Evolutionary conservation across 768 basidiomycete species (phyloP).

Genomic region (Russula foetens): DNA sequence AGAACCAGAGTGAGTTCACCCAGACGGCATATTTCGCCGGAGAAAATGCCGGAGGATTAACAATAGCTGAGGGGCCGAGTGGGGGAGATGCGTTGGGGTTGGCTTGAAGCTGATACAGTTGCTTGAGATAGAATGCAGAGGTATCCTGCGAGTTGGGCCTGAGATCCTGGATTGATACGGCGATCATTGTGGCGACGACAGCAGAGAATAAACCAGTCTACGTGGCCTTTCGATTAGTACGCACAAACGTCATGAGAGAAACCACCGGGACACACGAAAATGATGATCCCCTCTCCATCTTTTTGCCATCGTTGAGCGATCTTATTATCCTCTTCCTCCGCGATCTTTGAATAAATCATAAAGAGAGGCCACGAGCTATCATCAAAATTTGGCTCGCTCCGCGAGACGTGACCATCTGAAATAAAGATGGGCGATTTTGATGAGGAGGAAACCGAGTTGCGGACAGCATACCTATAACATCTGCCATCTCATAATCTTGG

Average conservation of each 20-base stretch:
- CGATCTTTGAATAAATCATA: not conserved
- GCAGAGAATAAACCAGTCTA: not conserved
- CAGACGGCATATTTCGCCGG: not conserved
- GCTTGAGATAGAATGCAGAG: not conserved
- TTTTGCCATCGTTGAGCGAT: not conserved
- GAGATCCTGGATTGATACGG: not conserved
- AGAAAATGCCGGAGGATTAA: not conserved
- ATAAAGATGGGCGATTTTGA: too few relatives aligned
- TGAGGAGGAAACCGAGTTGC: too few relatives aligned
- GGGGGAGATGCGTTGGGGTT: not conserved
- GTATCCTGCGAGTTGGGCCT: not conserved
- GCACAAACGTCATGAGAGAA: not conserved
- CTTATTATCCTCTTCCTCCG: not conserved
- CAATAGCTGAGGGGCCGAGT: not conserved
- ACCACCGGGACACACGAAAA: not conserved
- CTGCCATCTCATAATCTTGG: too few relatives aligned
- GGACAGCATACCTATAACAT: too few relatives aligned
- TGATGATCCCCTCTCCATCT: not conserved
- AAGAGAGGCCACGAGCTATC: not conserved
- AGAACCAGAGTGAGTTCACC: not conserved
- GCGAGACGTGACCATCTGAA: too few relatives aligned
- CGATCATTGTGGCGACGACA: not conserved
- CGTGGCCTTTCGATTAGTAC: not conserved
- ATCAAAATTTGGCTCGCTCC: too few relatives aligned
- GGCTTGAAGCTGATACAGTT: not conserved